phyloP scores from a whole-genome alignment of 1,284 basidiomycete genomes.

The Stygiomarasmius scandens region DNA sequence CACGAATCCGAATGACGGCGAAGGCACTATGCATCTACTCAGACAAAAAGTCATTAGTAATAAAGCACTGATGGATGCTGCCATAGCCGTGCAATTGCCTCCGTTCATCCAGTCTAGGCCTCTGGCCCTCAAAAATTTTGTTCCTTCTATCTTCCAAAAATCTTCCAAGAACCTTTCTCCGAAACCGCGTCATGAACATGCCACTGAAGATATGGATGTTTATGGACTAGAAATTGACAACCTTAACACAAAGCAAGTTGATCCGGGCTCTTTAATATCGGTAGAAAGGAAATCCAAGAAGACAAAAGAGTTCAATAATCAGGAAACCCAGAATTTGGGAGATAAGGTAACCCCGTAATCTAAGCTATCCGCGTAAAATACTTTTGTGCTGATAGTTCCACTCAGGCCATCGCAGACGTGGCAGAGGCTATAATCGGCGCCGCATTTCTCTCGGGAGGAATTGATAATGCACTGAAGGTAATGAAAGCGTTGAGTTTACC shows the following conservation, averaged over 20 bases:
- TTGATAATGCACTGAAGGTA: slow-evolving; percentile 61
- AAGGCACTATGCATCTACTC: slow-evolving; percentile 64
- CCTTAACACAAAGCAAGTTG: not conserved
- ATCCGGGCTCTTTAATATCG: not conserved
- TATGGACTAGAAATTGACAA: not conserved
- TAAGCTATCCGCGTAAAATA: too few relatives aligned
- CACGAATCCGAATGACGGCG: slow-evolving; percentile 58
- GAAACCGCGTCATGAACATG: not conserved
- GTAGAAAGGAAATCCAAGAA: slow-evolving; percentile 41
- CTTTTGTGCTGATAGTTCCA: not conserved
- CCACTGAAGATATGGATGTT: not conserved
- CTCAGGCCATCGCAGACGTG: slow-evolving; percentile 78
- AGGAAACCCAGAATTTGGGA: slow-evolving; percentile 61
- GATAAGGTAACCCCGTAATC: slow-evolving; percentile 61
- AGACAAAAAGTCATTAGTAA: slow-evolving; percentile 77
- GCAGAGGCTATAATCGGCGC: slow-evolving; percentile 82
- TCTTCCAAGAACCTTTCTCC: slow-evolving; percentile 19
- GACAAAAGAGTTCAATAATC: slow-evolving; percentile 44
- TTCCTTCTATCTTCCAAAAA: slow-evolving; percentile 49
- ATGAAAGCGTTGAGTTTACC: slow-evolving; percentile 66
- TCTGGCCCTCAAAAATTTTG: slow-evolving; percentile 69
- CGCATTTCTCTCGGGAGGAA: slow-evolving; percentile 71
- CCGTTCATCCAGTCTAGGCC: slow-evolving; percentile 72
- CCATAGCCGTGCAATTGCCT: slow-evolving; percentile 61
- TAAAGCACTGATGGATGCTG: slow-evolving; percentile 57